These are phyloP conservation scores for Flaveria brownii DNA, from an alignment of 129 eudicot species.

Conservation along the genomic window DNA sequence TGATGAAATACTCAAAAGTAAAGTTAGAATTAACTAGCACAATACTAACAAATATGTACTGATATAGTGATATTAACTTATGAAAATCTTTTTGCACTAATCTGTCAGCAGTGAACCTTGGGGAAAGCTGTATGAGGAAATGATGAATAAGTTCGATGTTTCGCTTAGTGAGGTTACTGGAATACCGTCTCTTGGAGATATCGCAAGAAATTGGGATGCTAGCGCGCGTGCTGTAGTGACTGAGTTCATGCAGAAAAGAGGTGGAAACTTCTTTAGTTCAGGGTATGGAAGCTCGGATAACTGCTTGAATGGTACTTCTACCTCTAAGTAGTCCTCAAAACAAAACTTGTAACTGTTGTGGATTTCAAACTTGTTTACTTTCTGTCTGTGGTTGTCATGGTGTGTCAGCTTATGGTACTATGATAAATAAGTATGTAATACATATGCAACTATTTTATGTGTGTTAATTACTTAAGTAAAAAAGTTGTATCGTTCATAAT, in stretches of 20 bases:
- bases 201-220: conserved; percentile 47
- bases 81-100: background rate
- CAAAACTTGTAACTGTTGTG: conserved; percentile 15
- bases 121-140: conserved; percentile 24
- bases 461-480: background rate
- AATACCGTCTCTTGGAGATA: conserved; percentile 30
- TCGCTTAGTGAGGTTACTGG: conserved; percentile 20
- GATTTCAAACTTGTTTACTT: conserved; percentile 6
- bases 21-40: background rate
- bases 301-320: background rate
- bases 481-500: background rate
- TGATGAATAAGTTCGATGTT: conserved; percentile 17
- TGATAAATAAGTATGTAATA: background rate
- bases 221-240: conserved; percentile 26
- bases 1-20: background rate
- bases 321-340: background rate
- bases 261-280: conserved; percentile 20
- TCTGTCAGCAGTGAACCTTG: conserved; percentile 21
- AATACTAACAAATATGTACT: background rate
- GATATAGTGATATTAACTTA: background rate
- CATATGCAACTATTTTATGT: background rate
- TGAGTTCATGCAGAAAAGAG: conserved; percentile 26
- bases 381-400: background rate
- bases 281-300: conserved; percentile 23
- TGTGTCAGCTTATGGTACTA: conserved; percentile 9